These are phyloP conservation scores for Fusarium sp. DNA, from an alignment of 2,329 filamentous ascomycete species.

Conservation along the genomic window DNA sequence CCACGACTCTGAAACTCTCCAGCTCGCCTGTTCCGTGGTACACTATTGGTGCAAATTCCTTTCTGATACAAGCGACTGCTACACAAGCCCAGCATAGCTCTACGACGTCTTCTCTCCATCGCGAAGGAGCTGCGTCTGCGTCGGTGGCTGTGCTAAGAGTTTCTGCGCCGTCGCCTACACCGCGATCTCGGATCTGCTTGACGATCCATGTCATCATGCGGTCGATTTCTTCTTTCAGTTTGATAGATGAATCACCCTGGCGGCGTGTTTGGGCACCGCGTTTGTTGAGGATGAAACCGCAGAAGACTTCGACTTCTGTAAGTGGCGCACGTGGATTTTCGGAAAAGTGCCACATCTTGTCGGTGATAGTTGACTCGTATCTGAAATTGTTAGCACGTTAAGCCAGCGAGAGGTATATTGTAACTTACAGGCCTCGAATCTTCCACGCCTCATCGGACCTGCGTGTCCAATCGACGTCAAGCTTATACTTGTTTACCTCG, in stretches of 20 bases:
- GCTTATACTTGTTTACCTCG: conserved; percentile 28
- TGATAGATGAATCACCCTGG: conserved; percentile 62
- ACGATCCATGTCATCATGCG: conserved; percentile 55
- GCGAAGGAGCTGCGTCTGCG: not conserved
- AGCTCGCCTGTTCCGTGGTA: conserved; percentile 37
- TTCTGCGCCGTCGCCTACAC: conserved; percentile 18
- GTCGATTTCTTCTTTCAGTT: conserved; percentile 63
- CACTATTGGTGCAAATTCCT: not conserved
- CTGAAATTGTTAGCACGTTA: conserved; percentile 44
- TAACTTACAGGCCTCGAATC: conserved; percentile 58
- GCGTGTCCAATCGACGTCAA: conserved; percentile 47
- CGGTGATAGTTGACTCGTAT: conserved; percentile 57
- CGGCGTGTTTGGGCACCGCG: conserved; percentile 58
- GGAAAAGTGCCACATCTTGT: conserved; percentile 54
- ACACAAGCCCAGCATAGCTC: conserved; percentile 51
- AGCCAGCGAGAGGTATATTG: conserved; percentile 45
- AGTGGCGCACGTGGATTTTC: conserved; percentile 57
- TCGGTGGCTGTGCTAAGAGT: conserved; percentile 17
- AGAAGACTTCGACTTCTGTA: conserved; percentile 64
- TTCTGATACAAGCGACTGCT: conserved; percentile 38
- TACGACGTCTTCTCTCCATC: conserved; percentile 41
- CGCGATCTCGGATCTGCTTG: conserved; percentile 44
- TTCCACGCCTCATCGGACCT: conserved; percentile 52
- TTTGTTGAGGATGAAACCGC: conserved; percentile 65
- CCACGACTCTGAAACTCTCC: conserved; percentile 51